Conservation (phyloP, 2,329 filamentous ascomycete species). For the Penicillium sp. region DNA sequence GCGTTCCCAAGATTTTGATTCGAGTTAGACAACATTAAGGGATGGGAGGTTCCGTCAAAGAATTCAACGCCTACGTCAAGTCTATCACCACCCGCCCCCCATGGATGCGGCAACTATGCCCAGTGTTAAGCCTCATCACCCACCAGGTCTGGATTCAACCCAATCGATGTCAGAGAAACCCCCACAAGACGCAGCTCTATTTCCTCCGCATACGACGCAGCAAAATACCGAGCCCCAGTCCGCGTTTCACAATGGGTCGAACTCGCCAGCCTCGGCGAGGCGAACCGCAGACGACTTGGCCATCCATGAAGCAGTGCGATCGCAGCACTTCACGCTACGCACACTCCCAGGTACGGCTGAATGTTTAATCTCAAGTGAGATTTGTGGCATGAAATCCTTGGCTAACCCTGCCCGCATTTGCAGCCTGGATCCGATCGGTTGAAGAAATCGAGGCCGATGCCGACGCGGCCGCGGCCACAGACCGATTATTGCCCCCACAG, state of each 20-base stretch:
- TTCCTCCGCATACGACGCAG: constrained; percentile 5
- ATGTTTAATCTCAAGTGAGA: background rate
- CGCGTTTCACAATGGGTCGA: constrained; percentile 15
- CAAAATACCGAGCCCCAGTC: constrained; percentile 19
- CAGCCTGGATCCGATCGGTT: constrained; percentile 42
- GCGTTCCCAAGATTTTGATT: background rate
- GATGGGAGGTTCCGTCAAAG: constrained; percentile 18
- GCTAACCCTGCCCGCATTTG: constrained; percentile 3
- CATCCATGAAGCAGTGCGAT: constrained; percentile 9
- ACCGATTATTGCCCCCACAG: constrained; percentile 32
- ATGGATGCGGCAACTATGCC: constrained; percentile 15
- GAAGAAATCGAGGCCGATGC: constrained; percentile 33
- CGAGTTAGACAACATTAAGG: constrained; percentile 1
- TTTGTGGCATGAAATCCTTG: background rate
- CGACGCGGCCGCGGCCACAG: constrained; percentile 28
- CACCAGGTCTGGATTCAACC: constrained; percentile 13
- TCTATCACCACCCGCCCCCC: constrained; percentile 1
- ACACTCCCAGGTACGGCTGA: constrained; percentile 33
- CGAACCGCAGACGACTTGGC: constrained; percentile 15
- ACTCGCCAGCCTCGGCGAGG: constrained; percentile 15
- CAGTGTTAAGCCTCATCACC: constrained; percentile 16
- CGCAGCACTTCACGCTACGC: constrained; percentile 19
- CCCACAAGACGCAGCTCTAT: constrained; percentile 9
- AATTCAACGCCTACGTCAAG: constrained; percentile 14
- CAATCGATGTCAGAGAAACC: constrained; percentile 20